Evolutionary conservation across 2,329 filamentous ascomycete genomes (phyloP), one percentile per base, ranked within the genome.

Genomic region (Diaporthe humulicola): DNA sequence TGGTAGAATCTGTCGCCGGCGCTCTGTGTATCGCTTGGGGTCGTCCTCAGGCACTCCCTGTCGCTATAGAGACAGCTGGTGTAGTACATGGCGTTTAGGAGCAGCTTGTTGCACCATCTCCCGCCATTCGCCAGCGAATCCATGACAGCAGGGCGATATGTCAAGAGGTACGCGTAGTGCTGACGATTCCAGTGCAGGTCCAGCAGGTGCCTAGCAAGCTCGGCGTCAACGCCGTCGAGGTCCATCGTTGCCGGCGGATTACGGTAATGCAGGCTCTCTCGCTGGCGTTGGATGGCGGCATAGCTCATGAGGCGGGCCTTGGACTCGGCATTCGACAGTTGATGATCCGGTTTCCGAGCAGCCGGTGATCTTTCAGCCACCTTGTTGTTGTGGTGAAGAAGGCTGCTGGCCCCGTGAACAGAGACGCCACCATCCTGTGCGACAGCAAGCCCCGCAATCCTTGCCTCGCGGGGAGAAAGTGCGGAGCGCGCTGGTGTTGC

Each of bases 51-150:
- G 17, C 58, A 61, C 25, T 61, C 38, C 22, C 58, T 45, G 17
- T 61, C 58, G 38, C 58, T 61, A 4, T 61, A 61, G 6, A 61
- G 38, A 14, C 58, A 42, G 38, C 58, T 61, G 8, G 58, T 61
- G 38, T 61, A 61, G 38, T 61, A 61, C 58, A 61, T 61, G 58
- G 58, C 58, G 38, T 61, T 61, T 3, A 61, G 38, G 8, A 61
- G 58, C 4, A 61, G 38, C 25, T 61, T 61, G 25, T 61, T 61
- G 58, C 58, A 61, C 58, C 58, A 61, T 14, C 58, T 42, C 3
- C 58, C 58, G 17, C 58, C 38, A 8, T n/a, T 61, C 15, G 38
- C n/a, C 38, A 61, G 14, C 2, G 58, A 61, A 12, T 61, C 38
- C 58, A 61, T 61, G 58, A 61, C 3, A 6, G 58, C 58, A 28